Conservation (phyloP, 2,329 filamentous ascomycete species). For the Fusarium torulosum region DNA sequence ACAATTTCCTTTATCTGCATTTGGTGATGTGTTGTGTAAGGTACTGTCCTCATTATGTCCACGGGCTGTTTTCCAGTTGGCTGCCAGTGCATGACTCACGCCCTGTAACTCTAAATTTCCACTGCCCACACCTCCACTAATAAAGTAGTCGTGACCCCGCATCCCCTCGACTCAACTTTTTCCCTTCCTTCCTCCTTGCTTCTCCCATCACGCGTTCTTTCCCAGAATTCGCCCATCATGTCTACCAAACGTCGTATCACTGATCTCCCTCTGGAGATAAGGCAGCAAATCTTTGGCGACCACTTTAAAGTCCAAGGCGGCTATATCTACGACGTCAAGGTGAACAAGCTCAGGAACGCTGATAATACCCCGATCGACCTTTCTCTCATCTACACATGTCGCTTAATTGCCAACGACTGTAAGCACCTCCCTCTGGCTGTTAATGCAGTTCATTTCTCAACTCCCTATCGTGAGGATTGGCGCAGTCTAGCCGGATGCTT, state of each 20-base stretch:
- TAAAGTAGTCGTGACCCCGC: no score
- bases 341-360: conserved; percentile 13
- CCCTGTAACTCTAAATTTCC: neutral
- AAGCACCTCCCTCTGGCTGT: neutral
- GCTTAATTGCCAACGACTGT: conserved; percentile 16
- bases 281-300: conserved; percentile 27
- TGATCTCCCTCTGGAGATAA: conserved; percentile 22
- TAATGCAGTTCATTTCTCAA: conserved; percentile 32
- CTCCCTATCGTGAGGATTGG: conserved; percentile 9
- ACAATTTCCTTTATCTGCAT: neutral
- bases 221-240: neutral
- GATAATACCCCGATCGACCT: conserved; percentile 27
- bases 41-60: neutral
- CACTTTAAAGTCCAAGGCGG: conserved; percentile 27
- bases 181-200: neutral
- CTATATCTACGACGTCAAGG: conserved; percentile 14
- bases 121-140: no score
- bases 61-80: neutral
- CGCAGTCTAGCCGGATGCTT: conserved; percentile 5
- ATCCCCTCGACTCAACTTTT: neutral
- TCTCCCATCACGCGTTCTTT: neutral
- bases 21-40: neutral
- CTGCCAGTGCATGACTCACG: neutral
- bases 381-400: conserved; percentile 34
- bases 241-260: neutral